Evolutionary conservation across 108 stramenopile species (phyloP), one percentile per base, ranked within the genome.

Genomic region (Nitzschia palea): DNA sequence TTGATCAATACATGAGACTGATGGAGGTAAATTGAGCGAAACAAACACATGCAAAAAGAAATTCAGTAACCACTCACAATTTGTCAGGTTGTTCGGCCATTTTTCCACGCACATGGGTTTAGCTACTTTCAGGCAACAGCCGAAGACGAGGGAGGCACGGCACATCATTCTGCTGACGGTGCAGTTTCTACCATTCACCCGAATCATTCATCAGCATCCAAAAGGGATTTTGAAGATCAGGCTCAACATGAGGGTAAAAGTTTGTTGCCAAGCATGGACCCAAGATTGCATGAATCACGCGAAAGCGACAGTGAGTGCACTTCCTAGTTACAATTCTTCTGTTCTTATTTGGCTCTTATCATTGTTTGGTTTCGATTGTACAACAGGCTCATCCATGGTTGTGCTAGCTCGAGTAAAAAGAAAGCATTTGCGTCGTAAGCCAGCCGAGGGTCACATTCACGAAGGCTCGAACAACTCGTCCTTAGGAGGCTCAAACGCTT

Each of bases 341-440:
- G n/a, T n/a, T n/a, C n/a, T n/a, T n/a, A n/a, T n/a, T n/a, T n/a
- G n/a, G n/a, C n/a, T n/a, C n/a, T n/a, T n/a, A n/a, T n/a, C n/a
- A n/a, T n/a, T n/a, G n/a, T n/a, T n/a, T n/a, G n/a, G n/a, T n/a
- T n/a, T n/a, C n/a, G n/a, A n/a, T n/a, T n/a, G n/a, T n/a, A n/a
- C n/a, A 12, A 48, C 18, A 48, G 47, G 47, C 18, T 86, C 86
- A 2, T 86, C 86, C 3, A 79, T 86, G 86, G 78, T 81, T 20
- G 86, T 86, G 4, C 71, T 83, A 22, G 80, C 82, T 25, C 69
- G 82, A 65, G 67, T 71, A 12, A 86, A 84, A 60, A 47, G 80
- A 69, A 83, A 84, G 57, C 70, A 86, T 23, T 12, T 40, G 22
- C 23, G 17, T 5, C 10, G 32, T 12, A 40, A 62, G 9, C 23